phyloP scores from a whole-genome alignment of 352 stramenopile genomes.

The Phytophthora constricta region DNA sequence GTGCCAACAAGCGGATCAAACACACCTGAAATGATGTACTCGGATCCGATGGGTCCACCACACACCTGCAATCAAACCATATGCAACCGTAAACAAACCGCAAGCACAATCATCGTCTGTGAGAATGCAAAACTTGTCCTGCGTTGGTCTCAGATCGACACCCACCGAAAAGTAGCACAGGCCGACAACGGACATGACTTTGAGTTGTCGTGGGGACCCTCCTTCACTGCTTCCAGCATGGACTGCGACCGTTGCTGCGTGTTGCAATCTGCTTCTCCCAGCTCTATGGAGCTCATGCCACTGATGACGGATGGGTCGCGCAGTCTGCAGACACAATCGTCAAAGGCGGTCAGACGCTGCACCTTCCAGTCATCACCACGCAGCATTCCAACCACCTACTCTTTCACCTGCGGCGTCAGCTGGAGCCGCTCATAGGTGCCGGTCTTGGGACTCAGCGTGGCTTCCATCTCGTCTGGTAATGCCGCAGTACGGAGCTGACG shows the following conservation, averaged over 20 bases:
- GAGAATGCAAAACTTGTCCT: slow-evolving; percentile 40
- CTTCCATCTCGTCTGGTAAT: slow-evolving; percentile 27
- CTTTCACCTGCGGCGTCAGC: slow-evolving; percentile 33
- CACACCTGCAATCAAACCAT: slow-evolving; percentile 24
- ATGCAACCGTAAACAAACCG: background rate
- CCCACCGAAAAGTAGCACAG: slow-evolving; percentile 65
- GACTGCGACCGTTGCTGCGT: slow-evolving; percentile 17
- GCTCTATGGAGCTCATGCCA: slow-evolving; percentile 27
- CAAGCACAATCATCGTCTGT: slow-evolving; percentile 81
- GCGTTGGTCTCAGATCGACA: background rate
- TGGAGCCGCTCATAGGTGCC: slow-evolving; percentile 32
- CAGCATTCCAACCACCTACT: slow-evolving; percentile 15
- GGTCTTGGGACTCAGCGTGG: slow-evolving; percentile 27
- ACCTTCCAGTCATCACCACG: background rate
- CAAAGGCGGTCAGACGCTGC: too few relatives aligned
- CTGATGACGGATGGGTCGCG: slow-evolving; percentile 27
- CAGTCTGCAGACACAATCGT: slow-evolving; percentile 15
- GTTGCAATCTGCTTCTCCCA: slow-evolving; percentile 30
- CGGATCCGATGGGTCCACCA: slow-evolving; percentile 46
- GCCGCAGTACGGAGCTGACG: slow-evolving; percentile 1
- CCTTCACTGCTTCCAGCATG: slow-evolving; percentile 47
- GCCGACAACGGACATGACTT: slow-evolving; percentile 60
- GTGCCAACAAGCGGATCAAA: background rate
- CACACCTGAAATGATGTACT: slow-evolving; percentile 53
- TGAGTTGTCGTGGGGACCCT: slow-evolving; percentile 55